Percentiles rank a stretch among this genome's conserved stretches.
Evolutionary conservation across 805 yeast species (phyloP).

Genomic region (Candida silvicultrix): DNA sequence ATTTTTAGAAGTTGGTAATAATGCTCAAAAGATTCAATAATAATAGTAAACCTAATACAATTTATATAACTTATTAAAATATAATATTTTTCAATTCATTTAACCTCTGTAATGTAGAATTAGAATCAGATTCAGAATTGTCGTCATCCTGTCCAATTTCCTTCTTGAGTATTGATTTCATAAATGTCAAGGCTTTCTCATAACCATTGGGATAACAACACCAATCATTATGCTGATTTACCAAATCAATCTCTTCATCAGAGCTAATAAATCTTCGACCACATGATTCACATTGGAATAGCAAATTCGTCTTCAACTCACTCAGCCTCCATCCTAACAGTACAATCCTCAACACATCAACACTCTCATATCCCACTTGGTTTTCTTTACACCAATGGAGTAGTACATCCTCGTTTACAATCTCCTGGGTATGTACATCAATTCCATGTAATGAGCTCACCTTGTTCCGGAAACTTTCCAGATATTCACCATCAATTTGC

Average conservation of each 20-base stretch:
- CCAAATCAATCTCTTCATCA: constrained; percentile 20
- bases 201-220: constrained; percentile 26
- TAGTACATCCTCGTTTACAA: background rate
- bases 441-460: background rate
- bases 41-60: background rate
- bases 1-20: constrained; percentile 39
- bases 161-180: constrained; percentile 1
- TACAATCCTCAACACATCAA: constrained; percentile 4
- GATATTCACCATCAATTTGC: constrained; percentile 3
- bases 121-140: background rate
- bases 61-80: constrained; percentile 1
- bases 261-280: constrained; percentile 27
- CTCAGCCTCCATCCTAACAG: constrained; percentile 31
- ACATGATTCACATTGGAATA: constrained; percentile 28
- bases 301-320: constrained; percentile 19
- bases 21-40: constrained; percentile 11
- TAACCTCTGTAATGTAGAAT: constrained; percentile 8
- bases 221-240: constrained; percentile 32
- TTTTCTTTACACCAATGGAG: background rate
- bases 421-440: background rate
- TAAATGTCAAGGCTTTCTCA: constrained; percentile 9
- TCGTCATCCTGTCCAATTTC: background rate
- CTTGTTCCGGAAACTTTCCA: constrained; percentile 2
- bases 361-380: constrained; percentile 1
- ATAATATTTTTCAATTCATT: constrained; percentile 9